These are phyloP conservation scores for Rhazya stricta DNA, from an alignment of 257 asterid genomes.

Conservation along the genomic window DNA sequence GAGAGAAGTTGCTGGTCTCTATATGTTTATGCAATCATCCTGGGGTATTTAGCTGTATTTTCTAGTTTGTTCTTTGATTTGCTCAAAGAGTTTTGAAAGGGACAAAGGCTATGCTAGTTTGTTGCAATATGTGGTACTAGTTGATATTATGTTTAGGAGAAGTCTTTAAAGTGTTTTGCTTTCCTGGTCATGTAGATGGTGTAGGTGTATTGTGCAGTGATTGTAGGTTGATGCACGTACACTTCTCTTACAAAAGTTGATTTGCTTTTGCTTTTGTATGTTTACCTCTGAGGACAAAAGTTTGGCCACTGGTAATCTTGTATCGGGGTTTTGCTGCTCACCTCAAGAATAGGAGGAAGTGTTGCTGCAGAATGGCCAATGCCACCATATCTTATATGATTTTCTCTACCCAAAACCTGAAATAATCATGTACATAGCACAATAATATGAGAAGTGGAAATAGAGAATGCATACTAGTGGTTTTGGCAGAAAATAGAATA, in stretches of 20 bases:
- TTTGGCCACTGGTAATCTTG: not conserved
- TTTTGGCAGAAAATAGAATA: not conserved
- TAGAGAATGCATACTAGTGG: not conserved
- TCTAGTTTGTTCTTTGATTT: not conserved
- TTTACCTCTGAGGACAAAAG: not conserved
- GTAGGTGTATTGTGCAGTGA: not conserved
- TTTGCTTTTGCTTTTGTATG: too few relatives aligned
- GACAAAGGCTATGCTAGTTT: not conserved
- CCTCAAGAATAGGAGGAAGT: not conserved
- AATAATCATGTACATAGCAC: not conserved
- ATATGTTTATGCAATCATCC: not conserved
- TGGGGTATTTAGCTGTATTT: not conserved
- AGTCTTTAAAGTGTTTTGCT: not conserved
- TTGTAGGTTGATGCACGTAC: not conserved
- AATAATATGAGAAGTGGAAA: not conserved
- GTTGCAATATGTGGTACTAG: not conserved
- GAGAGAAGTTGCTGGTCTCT: not conserved
- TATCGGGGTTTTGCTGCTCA: not conserved
- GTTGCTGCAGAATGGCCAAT: not conserved
- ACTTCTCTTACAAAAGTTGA: not conserved
- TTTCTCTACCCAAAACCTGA: not conserved
- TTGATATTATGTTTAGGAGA: not conserved
- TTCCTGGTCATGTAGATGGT: not conserved
- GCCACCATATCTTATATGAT: not conserved
- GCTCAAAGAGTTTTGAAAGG: not conserved